Percentiles rank a stretch among this genome's conserved stretches.
Evolutionary conservation across 768 basidiomycete species (phyloP).

Genomic region (Suillus alpinus): DNA sequence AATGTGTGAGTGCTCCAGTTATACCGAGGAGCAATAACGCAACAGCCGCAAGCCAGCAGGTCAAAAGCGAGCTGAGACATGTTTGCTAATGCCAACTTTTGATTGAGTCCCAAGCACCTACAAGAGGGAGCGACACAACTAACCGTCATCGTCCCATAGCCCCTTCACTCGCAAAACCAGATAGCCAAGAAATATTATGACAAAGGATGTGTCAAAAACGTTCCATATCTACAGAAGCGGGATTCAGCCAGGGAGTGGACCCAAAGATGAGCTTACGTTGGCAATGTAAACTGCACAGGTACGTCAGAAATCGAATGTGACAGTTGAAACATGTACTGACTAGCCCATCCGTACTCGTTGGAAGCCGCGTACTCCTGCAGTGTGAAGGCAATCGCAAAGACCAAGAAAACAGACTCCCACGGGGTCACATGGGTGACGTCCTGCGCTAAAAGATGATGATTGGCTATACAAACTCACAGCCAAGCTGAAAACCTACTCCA

Average conservation of each 20-base stretch:
- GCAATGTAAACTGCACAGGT: conserved; percentile 67
- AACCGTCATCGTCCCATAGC: conserved; percentile 51
- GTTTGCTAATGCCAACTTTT: conserved; percentile 29
- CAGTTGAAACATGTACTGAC: conserved; percentile 45
- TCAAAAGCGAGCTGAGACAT: conserved; percentile 72
- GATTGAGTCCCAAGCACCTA: not conserved
- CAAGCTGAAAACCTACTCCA: conserved; percentile 48
- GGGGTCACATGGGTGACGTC: conserved; percentile 47
- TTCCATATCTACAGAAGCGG: conserved; percentile 75
- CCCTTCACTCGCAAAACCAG: conserved; percentile 64
- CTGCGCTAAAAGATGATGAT: conserved; percentile 45
- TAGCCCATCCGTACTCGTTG: conserved; percentile 84
- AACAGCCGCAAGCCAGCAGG: conserved; percentile 79
- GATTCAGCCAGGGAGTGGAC: conserved; percentile 2
- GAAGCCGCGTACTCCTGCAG: conserved; percentile 87
- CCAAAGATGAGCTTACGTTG: conserved; percentile 48
- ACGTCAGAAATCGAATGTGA: conserved; percentile 2
- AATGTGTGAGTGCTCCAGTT: not conserved
- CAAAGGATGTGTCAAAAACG: conserved; percentile 78
- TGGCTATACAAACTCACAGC: not conserved
- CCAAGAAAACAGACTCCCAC: conserved; percentile 72
- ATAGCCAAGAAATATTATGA: conserved; percentile 67
- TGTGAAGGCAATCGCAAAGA: conserved; percentile 75
- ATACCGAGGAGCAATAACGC: conserved; percentile 81
- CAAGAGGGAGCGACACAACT: conserved; percentile 13